Percentiles rank a stretch among this genome's conserved stretches.
phyloP scores from a whole-genome alignment of 305 asterid genomes.

The Fraxinus paxiana region DNA sequence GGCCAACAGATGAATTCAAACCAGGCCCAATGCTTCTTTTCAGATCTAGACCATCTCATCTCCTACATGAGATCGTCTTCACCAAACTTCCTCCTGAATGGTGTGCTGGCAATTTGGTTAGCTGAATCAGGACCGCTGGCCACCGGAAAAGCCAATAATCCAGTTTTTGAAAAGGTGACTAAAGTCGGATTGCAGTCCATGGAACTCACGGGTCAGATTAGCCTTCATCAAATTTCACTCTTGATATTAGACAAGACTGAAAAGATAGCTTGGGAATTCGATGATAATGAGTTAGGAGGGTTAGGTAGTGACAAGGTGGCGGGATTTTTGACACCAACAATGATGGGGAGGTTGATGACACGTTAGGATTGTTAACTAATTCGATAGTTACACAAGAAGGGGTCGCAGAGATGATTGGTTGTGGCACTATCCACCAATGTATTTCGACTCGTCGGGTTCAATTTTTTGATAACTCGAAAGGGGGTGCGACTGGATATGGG shows the following conservation, averaged over 20 bases:
- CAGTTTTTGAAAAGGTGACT: background rate
- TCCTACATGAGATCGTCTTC: background rate
- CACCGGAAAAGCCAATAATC: background rate
- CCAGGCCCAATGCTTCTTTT: background rate
- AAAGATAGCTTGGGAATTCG: background rate
- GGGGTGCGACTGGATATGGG: no score
- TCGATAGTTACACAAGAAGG: no score
- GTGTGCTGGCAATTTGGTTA: background rate
- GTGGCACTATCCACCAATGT: no score
- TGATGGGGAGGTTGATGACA: no score
- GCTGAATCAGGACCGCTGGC: background rate
- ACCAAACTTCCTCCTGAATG: background rate
- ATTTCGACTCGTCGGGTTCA: no score
- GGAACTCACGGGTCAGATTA: background rate
- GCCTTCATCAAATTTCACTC: background rate
- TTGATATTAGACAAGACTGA: background rate
- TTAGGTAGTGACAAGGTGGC: no score
- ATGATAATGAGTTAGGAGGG: no score
- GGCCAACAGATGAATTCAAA: background rate
- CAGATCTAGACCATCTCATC: background rate
- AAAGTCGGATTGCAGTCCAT: background rate
- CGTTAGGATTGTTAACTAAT: no score
- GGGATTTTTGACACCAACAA: no score
- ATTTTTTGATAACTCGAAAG: no score
- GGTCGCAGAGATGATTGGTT: no score